phyloP scores from a whole-genome alignment of 2,329 filamentous ascomycete genomes.

The Fusarium hainanense region DNA sequence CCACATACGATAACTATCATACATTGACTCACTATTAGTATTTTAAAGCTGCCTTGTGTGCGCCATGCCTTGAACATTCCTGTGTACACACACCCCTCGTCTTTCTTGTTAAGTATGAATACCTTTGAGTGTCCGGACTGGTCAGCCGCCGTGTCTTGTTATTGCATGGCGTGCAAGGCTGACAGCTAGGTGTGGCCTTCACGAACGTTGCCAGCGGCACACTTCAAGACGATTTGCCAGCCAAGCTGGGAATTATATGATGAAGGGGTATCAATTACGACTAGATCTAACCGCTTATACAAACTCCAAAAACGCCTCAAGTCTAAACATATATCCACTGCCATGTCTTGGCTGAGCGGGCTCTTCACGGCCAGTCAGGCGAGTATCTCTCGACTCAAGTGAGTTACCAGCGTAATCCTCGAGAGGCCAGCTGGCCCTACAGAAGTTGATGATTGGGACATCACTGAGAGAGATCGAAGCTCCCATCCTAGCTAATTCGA shows the following conservation, averaged over 20 bases:
- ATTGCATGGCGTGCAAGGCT: not conserved
- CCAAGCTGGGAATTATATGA: not conserved
- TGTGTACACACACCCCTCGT: not conserved
- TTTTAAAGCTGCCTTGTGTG: not conserved
- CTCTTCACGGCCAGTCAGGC: not conserved
- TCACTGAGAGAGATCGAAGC: not conserved
- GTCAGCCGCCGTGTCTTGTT: not conserved
- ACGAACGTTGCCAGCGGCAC: not conserved
- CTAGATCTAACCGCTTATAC: conserved; percentile 12
- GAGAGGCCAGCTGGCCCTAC: not conserved
- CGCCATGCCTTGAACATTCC: not conserved
- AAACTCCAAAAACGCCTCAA: conserved; percentile 35
- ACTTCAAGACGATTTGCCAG: not conserved
- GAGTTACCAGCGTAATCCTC: not conserved
- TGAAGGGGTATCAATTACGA: conserved; percentile 43
- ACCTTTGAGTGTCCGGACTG: not conserved
- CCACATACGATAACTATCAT: conserved; percentile 34
- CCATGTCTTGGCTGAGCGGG: not conserved
- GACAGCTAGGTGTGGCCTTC: not conserved
- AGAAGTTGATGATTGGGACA: not conserved
- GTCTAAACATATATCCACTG: conserved; percentile 9
- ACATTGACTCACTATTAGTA: conserved; percentile 22
- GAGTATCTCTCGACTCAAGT: not conserved
- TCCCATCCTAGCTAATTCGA: not conserved
- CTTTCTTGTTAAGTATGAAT: not conserved